Evolutionary conservation across 495 filamentous ascomycete species (phyloP), one percentile per base, ranked within the genome.

Genomic region (Rhypophila decipiens): DNA sequence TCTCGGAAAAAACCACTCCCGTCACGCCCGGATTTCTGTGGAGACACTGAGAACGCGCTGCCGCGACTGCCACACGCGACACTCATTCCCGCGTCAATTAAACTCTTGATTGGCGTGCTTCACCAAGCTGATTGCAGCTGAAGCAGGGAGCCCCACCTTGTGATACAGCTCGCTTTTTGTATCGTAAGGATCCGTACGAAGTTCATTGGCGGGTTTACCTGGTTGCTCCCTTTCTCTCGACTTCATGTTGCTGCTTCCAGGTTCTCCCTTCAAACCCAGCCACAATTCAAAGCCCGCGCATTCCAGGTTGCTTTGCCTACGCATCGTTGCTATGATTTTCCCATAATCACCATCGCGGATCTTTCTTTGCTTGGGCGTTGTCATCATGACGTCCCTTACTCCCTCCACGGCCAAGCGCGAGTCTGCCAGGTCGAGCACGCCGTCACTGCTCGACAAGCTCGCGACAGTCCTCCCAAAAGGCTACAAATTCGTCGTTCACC

Each of bases 401-500:
- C 31, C 51, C n/a, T 46, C 50, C 5, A 44, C 43, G 24, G 20
- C 49, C 9, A 55, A 53, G 39, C 49, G 29, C 31, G 44, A 44
- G 19, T 2, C 38, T 24, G 20, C 43, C 17, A 34, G n/a, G 15
- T 5, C 42, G 1, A 36, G 7, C 36, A 24, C 33, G 34, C 39
- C n/a, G 11, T 53, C 52, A 24, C 64, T 82, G n/a, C 55, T 66
- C 35, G 61, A 65, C 34, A 66, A 67, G 46, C 75, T 98, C 51
- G 81, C 87, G 44, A 72, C 79, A 42, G 76, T 75, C 23, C 78
- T 97, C 21, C 88, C 91, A 22, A 74, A 79, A 43, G 80, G 73
- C 53, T 73, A 76, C 61, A 75, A 75, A 50, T 80, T 95, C 58
- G 84, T 73, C 36, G 73, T 94, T 56, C 81, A 94, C 66, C 91